phyloP scores from a whole-genome alignment of 2,329 filamentous ascomycete species.

The Colletotrichum orchidophilum region DNA sequence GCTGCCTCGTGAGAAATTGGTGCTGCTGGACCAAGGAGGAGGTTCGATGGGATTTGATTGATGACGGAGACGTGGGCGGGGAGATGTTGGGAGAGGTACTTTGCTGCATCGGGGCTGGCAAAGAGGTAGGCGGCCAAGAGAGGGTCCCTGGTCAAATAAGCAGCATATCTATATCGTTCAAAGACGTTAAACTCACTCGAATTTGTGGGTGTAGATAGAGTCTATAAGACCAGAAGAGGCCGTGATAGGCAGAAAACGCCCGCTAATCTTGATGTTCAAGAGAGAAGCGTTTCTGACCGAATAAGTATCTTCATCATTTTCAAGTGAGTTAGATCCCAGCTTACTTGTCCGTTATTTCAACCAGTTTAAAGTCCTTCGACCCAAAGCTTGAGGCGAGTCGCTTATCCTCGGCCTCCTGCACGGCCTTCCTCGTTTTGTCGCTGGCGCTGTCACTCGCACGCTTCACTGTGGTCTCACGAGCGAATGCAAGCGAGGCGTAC shows the following conservation, averaged over 20 bases:
- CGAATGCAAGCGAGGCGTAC: slow-evolving; percentile 44
- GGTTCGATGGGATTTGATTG: slow-evolving; percentile 65
- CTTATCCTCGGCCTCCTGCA: slow-evolving; percentile 39
- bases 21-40: slow-evolving; percentile 48
- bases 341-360: slow-evolving; percentile 28
- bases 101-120: slow-evolving; percentile 56
- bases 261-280: slow-evolving; percentile 29
- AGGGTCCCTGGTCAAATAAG: slow-evolving; percentile 37
- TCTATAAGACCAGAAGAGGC: slow-evolving; percentile 27
- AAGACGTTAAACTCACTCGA: slow-evolving; percentile 2
- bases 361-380: slow-evolving; percentile 28
- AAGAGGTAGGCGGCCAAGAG: slow-evolving; percentile 61
- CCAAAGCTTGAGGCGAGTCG: slow-evolving; percentile 34
- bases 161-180: background rate
- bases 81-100: slow-evolving; percentile 69
- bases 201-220: slow-evolving; percentile 8
- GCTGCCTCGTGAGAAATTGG: slow-evolving; percentile 12
- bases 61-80: slow-evolving; percentile 58
- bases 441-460: slow-evolving; percentile 35
- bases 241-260: slow-evolving; percentile 41
- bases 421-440: slow-evolving; percentile 35
- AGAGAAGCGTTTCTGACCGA: background rate
- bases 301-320: slow-evolving; percentile 35
- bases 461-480: slow-evolving; percentile 35
- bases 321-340: slow-evolving; percentile 37